Percentiles rank a stretch among this genome's conserved stretches.
Evolutionary conservation across 2,329 filamentous ascomycete species (phyloP).

Genomic region (Truncatella angustata): DNA sequence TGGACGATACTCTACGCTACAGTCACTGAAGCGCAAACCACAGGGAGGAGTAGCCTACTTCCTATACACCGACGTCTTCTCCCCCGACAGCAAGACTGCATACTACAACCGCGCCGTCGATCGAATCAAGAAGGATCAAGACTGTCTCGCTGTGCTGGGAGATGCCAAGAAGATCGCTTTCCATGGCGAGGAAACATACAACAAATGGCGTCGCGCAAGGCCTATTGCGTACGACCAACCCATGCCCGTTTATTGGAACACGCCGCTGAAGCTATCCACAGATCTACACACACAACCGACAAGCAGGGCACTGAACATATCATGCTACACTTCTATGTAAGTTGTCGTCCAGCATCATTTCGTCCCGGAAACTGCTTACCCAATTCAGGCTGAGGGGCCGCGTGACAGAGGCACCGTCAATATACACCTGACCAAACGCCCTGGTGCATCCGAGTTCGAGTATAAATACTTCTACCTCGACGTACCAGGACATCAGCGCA

Average conservation of each 20-base stretch:
- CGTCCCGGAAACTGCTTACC: constrained; percentile 20
- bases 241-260: not conserved
- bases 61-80: constrained; percentile 80
- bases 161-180: constrained; percentile 73
- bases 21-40: not conserved
- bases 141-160: constrained; percentile 73
- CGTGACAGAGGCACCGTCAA: constrained; percentile 70
- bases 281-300: constrained; percentile 68
- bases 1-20: too few relatives aligned
- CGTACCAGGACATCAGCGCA: constrained; percentile 65
- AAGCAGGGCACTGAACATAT: constrained; percentile 75
- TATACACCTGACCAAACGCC: constrained; percentile 72
- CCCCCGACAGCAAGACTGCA: constrained; percentile 77
- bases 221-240: constrained; percentile 52
- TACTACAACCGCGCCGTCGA: constrained; percentile 87
- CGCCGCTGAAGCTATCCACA: constrained; percentile 34
- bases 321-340: constrained; percentile 79
- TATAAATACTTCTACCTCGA: constrained; percentile 82
- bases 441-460: constrained; percentile 65
- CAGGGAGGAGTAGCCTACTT: constrained; percentile 78
- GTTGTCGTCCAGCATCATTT: constrained; percentile 21
- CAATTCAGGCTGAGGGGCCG: constrained; percentile 69
- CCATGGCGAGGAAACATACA: constrained; percentile 76
- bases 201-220: constrained; percentile 72
- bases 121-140: constrained; percentile 69